Evolutionary conservation across 192 early-diverging fungal species (phyloP).

Genomic region (Coemansia sp.): DNA sequence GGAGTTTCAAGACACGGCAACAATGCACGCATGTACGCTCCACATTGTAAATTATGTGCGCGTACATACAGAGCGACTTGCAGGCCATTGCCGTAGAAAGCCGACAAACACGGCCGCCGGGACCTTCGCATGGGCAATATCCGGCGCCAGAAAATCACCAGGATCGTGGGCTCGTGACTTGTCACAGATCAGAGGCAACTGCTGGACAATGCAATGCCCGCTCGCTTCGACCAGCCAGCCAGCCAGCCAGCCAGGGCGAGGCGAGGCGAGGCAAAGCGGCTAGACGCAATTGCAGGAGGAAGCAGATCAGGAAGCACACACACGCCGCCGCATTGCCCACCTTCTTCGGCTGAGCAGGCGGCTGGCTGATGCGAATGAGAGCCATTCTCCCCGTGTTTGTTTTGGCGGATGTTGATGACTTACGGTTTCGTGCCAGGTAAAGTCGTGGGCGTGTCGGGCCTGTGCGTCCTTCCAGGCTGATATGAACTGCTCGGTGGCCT

Average conservation of each 20-base stretch:
- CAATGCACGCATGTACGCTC: not conserved
- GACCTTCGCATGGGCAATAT: not conserved
- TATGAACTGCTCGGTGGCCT: constrained; percentile 49
- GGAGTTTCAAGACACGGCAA: too few relatives aligned
- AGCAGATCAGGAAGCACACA: not conserved
- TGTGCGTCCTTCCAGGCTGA: constrained; percentile 36
- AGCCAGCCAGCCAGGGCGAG: not conserved
- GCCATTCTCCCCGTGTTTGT: too few relatives aligned
- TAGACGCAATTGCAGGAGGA: not conserved
- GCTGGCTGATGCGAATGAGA: too few relatives aligned
- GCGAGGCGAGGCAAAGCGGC: not conserved
- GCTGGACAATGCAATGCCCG: constrained; percentile 3
- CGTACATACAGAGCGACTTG: constrained; percentile 6
- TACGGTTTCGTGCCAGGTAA: constrained; percentile 54
- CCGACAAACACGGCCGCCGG: not conserved
- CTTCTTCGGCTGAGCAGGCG: not conserved
- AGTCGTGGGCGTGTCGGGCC: constrained; percentile 19
- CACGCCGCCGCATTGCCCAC: not conserved
- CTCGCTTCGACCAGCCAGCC: not conserved
- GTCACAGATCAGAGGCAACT: constrained; percentile 11
- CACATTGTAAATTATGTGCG: constrained; percentile 1
- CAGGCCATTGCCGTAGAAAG: constrained; percentile 4
- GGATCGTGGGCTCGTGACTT: constrained; percentile 14
- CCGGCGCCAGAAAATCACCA: constrained; percentile 2
- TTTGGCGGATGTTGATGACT: constrained; percentile 1